Evolutionary conservation across 2,329 filamentous ascomycete genomes (phyloP), one percentile per base, ranked within the genome.

Genomic region (Acephala macrosclerotiorum): DNA sequence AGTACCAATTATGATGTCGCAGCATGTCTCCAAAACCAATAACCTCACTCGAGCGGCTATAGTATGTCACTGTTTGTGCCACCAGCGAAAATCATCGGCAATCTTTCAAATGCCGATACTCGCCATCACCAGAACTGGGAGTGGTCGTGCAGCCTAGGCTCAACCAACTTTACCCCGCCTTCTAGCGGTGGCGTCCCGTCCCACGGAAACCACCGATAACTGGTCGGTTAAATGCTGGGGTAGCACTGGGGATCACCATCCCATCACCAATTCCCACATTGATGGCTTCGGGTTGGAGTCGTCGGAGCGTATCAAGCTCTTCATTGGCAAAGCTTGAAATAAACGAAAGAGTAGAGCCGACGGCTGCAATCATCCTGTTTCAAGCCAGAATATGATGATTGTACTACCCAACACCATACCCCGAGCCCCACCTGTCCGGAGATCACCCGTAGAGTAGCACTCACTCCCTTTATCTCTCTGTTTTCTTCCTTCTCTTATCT

Each of bases 151-250:
- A 9, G 11, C 14, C 6, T 53, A 53, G 25, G 25, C 49, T 18
- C 12, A 29, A 29, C 9, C 18, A 20, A 29, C 9, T 47, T 49
- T 64, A 61, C 58, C 29, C 63, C 63, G 58, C 49, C 63, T 29
- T 55, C 49, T 36, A 20, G n/a, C n/a, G 35, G 49, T 60, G 49
- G 38, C 26, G 25, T 57, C 18, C 29, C 25, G 42, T 45, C 55
- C 14, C 11, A 26, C 38, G 38, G 11, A 20, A n/a, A n/a, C n/a
- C 18, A n/a, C 26, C 40, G 40, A 40, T 38, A 29, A 65, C 29
- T 65, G 58, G 63, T 42, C 53, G 63, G 63, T 8, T 65, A 65
- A 65, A 65, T 38, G 55, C 42, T 61, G 63, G 63, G 59, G 61
- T 58, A 64, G 20, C n/a, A 61, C 38, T 53, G 63, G 55, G 33